These are phyloP conservation scores for Diaporthe destruens DNA, from an alignment of 2,329 filamentous ascomycete genomes.

Conservation along the genomic window DNA sequence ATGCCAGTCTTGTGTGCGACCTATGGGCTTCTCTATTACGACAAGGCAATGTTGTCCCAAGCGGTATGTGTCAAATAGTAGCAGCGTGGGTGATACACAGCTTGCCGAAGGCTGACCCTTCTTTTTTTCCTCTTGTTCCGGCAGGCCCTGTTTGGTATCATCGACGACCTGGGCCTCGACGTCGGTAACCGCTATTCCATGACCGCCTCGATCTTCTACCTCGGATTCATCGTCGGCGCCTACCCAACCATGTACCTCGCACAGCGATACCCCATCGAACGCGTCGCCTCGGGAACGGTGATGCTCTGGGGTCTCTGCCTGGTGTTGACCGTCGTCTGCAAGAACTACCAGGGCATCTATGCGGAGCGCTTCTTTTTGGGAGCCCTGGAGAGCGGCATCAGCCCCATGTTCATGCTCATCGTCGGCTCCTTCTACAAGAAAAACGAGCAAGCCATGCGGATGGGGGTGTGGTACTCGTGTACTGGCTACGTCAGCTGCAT, in stretches of 20 bases:
- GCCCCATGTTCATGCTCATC: conserved; percentile 69
- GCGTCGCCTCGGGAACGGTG: conserved; percentile 56
- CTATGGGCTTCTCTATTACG: conserved; percentile 61
- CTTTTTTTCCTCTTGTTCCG: too few relatives aligned
- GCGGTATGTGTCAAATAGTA: conserved; percentile 51
- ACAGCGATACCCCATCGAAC: conserved; percentile 60
- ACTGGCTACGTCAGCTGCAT: conserved; percentile 60
- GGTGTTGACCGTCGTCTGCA: conserved; percentile 54
- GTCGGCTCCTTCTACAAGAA: conserved; percentile 58
- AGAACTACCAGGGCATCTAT: conserved; percentile 53
- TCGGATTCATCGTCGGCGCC: conserved; percentile 61
- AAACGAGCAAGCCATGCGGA: conserved; percentile 55
- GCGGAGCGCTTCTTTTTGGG: conserved; percentile 68
- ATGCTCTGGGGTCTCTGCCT: conserved; percentile 54
- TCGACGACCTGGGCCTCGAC: too few relatives aligned
- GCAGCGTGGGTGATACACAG: too few relatives aligned
- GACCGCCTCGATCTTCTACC: conserved; percentile 58
- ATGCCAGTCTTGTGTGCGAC: conserved; percentile 61
- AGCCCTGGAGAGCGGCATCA: conserved; percentile 67
- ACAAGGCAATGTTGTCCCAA: conserved; percentile 66
- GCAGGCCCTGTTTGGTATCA: too few relatives aligned
- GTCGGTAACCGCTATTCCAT: too few relatives aligned
- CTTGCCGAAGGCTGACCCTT: too few relatives aligned
- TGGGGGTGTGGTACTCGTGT: conserved; percentile 58
- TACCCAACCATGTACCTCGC: conserved; percentile 58